These are phyloP conservation scores for Aotearoamyces nothofagi DNA, from an alignment of 2,329 filamentous ascomycete species.

Conservation along the genomic window DNA sequence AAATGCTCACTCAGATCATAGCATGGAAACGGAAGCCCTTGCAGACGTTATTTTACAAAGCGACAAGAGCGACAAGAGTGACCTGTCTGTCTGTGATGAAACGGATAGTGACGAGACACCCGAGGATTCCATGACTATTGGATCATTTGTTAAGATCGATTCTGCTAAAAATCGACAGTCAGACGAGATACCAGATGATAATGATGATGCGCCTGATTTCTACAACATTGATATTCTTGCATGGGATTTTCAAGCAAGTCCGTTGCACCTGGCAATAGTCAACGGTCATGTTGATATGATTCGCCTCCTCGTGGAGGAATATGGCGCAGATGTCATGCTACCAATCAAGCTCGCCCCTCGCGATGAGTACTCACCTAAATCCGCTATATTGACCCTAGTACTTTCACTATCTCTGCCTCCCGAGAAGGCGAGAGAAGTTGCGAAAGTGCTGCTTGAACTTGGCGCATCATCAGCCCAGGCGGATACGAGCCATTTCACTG, in stretches of 20 bases:
- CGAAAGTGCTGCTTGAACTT: slow-evolving; percentile 45
- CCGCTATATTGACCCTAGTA: slow-evolving; percentile 53
- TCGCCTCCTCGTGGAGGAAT: slow-evolving; percentile 52
- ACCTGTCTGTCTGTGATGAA: slow-evolving; percentile 22
- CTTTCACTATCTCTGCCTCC: slow-evolving; percentile 50
- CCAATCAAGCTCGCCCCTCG: slow-evolving; percentile 37
- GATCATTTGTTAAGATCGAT: slow-evolving; percentile 54
- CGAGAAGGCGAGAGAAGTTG: slow-evolving; percentile 50
- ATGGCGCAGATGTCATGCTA: slow-evolving; percentile 62
- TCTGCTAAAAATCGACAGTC: slow-evolving; percentile 22
- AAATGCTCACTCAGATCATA: slow-evolving; percentile 3
- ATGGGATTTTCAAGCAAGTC: slow-evolving; percentile 63
- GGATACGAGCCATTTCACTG: slow-evolving; percentile 47
- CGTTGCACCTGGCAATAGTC: slow-evolving; percentile 66
- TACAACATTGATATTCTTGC: slow-evolving; percentile 66
- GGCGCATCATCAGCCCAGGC: slow-evolving; percentile 63
- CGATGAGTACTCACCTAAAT: slow-evolving; percentile 25
- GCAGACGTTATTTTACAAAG: slow-evolving; percentile 68
- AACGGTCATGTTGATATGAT: slow-evolving; percentile 57
- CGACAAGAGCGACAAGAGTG: slow-evolving; percentile 28
- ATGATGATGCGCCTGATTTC: slow-evolving; percentile 58
- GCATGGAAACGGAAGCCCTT: too few relatives aligned
- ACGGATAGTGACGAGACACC: slow-evolving; percentile 30
- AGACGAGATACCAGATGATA: slow-evolving; percentile 34
- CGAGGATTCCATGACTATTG: slow-evolving; percentile 40